These are phyloP conservation scores for Cyclostephanos tholiformis DNA, from an alignment of 108 stramenopile genomes.

Conservation along the genomic window DNA sequence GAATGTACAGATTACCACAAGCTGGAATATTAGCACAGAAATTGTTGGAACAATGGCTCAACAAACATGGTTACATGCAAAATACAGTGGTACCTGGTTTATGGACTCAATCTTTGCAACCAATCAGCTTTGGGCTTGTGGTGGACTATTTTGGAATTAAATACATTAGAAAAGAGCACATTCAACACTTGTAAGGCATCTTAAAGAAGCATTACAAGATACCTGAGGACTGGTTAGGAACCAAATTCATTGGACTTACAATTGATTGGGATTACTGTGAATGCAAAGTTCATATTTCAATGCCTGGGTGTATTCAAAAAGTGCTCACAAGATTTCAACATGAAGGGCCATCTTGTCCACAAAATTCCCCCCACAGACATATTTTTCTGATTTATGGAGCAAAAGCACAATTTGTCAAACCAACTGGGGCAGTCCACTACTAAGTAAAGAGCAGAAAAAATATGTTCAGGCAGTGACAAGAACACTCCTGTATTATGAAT, in stretches of 20 bases:
- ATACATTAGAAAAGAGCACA: slow-evolving; percentile 18
- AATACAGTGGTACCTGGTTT: too few species aligned
- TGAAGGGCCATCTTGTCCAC: not conserved
- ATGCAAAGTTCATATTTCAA: not conserved
- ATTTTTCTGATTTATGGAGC: too few species aligned
- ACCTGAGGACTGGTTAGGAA: not conserved
- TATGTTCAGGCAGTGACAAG: not conserved
- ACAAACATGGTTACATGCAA: too few species aligned
- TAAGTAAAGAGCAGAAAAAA: not conserved
- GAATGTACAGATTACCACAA: too few species aligned
- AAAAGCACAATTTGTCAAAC: not conserved
- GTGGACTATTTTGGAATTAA: slow-evolving; percentile 29
- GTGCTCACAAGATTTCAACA: not conserved
- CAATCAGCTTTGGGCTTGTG: slow-evolving; percentile 23
- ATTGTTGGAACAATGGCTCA: slow-evolving; percentile 4
- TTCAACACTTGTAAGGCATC: not conserved
- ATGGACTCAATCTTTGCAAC: too few species aligned
- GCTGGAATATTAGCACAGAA: too few species aligned
- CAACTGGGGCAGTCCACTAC: too few species aligned
- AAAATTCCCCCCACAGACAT: not conserved
- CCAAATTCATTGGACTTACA: not conserved
- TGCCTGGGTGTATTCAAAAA: not conserved
- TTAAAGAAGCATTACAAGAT: slow-evolving; percentile 1
- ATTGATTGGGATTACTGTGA: not conserved
- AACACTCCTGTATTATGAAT: not conserved